Evolutionary conservation across 352 stramenopile species (phyloP).

Genomic region (Globisporangium polare): DNA sequence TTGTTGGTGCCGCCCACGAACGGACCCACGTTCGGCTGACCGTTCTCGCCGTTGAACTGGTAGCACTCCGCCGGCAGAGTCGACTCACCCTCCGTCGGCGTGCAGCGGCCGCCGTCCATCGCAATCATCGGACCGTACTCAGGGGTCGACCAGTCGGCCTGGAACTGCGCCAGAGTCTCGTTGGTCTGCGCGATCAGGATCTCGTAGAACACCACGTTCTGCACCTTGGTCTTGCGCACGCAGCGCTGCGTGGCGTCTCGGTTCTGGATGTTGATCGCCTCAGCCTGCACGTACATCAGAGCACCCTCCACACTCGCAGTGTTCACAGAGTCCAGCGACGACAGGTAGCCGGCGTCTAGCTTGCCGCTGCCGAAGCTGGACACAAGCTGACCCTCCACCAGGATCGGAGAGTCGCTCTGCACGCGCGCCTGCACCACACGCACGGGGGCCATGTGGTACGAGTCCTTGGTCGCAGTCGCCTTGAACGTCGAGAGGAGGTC

Average conservation of each 20-base stretch:
- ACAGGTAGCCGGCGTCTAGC: conserved; percentile 53
- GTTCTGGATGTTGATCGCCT: conserved; percentile 66
- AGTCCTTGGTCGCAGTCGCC: not conserved
- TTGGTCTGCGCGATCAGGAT: conserved; percentile 44
- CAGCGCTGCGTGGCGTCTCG: conserved; percentile 45
- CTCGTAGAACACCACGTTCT: conserved; percentile 50
- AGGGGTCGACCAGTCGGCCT: conserved; percentile 24
- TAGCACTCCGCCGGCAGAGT: conserved; percentile 35
- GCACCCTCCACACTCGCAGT: conserved; percentile 64
- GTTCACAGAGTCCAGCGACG: conserved; percentile 66
- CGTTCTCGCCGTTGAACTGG: conserved; percentile 39
- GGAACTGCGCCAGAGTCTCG: conserved; percentile 40
- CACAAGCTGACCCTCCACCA: conserved; percentile 54
- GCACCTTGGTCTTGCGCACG: conserved; percentile 46
- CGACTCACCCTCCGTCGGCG: conserved; percentile 23
- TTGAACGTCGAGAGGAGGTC: conserved; percentile 8
- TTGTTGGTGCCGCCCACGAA: conserved; percentile 56
- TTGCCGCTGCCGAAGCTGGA: conserved; percentile 54
- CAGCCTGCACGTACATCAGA: conserved; percentile 79
- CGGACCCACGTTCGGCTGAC: conserved; percentile 37
- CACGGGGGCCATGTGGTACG: conserved; percentile 60
- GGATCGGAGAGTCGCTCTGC: conserved; percentile 59
- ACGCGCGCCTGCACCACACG: conserved; percentile 64
- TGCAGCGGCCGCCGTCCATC: conserved; percentile 38
- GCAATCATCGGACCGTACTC: conserved; percentile 44